Percentiles rank a stretch among this genome's conserved stretches.
Evolutionary conservation across 2,329 filamentous ascomycete genomes (phyloP).

Genomic region (Arthroderma sp.): DNA sequence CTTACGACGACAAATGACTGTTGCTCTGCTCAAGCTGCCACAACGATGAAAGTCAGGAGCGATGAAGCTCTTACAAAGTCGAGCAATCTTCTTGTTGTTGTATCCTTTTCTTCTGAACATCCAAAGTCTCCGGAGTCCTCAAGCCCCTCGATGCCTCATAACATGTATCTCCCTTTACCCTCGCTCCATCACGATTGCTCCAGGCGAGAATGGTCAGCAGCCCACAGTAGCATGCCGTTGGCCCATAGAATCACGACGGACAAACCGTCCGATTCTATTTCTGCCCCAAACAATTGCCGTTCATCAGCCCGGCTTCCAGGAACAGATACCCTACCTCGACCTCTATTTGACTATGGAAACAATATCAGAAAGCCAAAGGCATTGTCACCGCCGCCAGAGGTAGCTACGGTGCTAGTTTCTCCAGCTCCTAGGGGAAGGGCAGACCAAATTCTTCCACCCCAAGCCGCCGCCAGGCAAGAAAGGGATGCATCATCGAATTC

Average conservation of each 20-base stretch:
- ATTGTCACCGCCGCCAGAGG: neutral
- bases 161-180: slow-evolving; percentile 34
- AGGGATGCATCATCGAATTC: slow-evolving; percentile 22
- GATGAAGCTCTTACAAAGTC: neutral
- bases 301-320: neutral
- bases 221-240: slow-evolving; percentile 23
- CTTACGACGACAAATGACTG: neutral
- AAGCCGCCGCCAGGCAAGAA: slow-evolving; percentile 4
- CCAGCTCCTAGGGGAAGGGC: slow-evolving; percentile 6
- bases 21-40: neutral
- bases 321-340: neutral
- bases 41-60: neutral
- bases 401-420: neutral
- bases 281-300: neutral
- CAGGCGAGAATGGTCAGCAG: slow-evolving; percentile 20
- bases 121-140: neutral
- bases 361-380: too few species aligned
- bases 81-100: neutral
- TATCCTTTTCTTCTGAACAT: neutral
- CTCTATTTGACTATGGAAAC: neutral
- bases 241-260: slow-evolving; percentile 32
- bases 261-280: slow-evolving; percentile 7
- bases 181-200: slow-evolving; percentile 28
- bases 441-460: slow-evolving; percentile 1
- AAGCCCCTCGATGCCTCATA: slow-evolving; percentile 30